Evolutionary conservation across 306 rosid genomes (phyloP), one percentile per base, ranked within the genome.

Genomic region (Cucumis cinereus): DNA sequence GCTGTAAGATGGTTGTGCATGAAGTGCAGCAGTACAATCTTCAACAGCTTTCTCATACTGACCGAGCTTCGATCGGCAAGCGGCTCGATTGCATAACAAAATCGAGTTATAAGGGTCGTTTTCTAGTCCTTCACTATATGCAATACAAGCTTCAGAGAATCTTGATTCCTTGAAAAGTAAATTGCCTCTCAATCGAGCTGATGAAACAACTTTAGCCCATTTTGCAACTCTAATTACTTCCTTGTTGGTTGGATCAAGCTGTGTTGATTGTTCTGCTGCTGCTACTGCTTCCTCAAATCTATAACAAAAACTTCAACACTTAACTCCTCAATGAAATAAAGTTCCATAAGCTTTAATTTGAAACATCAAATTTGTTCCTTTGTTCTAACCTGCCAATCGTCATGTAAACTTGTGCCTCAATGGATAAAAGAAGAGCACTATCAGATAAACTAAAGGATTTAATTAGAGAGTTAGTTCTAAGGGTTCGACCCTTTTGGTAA

Each of bases 11-110:
- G 99, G 99, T 77, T 84, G 92, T 63, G 88, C 60, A 5, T 43
- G 40, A 59, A 95, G 98, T 50, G 99, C 97, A 9, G 89, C 82
- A 40, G 84, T 82, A 81, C 99, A 95, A 80, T 95, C 99, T 77
- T 95, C 99, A 69, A 92, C 83, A 69, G 98, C 99, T 85, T 90
- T 95, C 78, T 95, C 99, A 8, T 81, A 90, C 77, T 90, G 99
- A 11, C 91, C 88, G 1, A 95, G 88, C 83, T 95, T 95, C 16
- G 96, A 90, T 24, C 92, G 99, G 77, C 98, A 89, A 5, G 99
- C 98, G 30, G 97, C 99, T 77, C 99, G 89, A 81, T 95, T 95
- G 88, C 96, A 90, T 60, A 92, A 79, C 54, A 95, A 82, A 69
- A 95, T 89, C 2, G 99, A 85, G 83, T 90, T 95, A 85, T 79